Evolutionary conservation across 352 stramenopile genomes (phyloP), one percentile per base, ranked within the genome.

Genomic region (Elongisporangium undulatum): DNA sequence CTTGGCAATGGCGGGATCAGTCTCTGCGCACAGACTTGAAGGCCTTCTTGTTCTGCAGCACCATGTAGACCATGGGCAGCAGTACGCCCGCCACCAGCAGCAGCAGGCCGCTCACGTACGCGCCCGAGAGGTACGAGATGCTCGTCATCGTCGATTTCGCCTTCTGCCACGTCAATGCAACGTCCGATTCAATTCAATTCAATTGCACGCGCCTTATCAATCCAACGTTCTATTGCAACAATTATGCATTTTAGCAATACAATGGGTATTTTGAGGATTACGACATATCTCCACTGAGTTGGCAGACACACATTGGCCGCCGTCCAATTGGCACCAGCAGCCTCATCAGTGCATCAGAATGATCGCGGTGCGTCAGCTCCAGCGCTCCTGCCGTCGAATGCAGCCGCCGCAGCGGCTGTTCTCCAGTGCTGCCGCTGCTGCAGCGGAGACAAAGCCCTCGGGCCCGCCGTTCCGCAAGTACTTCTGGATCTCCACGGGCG

Each of bases 1-100:
- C 24, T 34, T 34, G 24, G 24, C 3, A 34, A 9, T 15, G 29
- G 2, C n/a, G 2, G 8, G 51, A 17, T 74, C 59, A 90, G 66
- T 90, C 81, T 61, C 81, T 59, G 62, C 83, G 85, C 60, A 92
- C 59, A n/a, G 79, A 77, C 69, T 88, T 89, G 72, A 94, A 94
- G 1, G 83, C 83, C 69, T 94, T 94, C 68, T 86, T 88, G 69
- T 94, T 94, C 66, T 94, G 85, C 29, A 92, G 55, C 41, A 90
- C 83, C 82, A 94, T 94, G 71, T 94, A 94, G 4, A 86, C 62
- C 72, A 94, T 88, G 4, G 82, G 82, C 51, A 90, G 54, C 39
- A 94, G 56, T 59, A 94, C 85, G 39, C 82, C 85, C 15, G 71
- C 64, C 48, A 85, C 41, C 58, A 94, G 71, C 49, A 94, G 84